These are phyloP conservation scores for Gaertneriomyces sp. DNA, from an alignment of 192 early-diverging fungal genomes.

Conservation along the genomic window DNA sequence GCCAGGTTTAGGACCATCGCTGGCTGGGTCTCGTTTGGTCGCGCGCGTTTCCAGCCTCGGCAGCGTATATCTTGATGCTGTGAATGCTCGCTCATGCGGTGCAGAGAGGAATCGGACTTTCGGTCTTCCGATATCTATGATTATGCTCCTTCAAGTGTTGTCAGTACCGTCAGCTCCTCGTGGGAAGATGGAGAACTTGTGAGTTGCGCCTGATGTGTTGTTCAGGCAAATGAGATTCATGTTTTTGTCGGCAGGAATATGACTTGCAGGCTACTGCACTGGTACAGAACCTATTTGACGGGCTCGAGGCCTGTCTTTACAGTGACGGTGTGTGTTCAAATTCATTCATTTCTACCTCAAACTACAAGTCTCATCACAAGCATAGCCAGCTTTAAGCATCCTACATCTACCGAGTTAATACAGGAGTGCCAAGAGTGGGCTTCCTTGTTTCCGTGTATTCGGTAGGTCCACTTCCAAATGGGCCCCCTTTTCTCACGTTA, in stretches of 20 bases:
- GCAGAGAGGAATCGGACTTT: no score
- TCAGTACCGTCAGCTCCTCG: conserved; percentile 34
- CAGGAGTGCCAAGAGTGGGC: conserved; percentile 44
- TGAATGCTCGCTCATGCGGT: no score
- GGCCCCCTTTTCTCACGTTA: not conserved
- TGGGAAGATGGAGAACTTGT: conserved; percentile 32
- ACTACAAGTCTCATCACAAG: conserved; percentile 14
- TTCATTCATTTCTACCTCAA: conserved; percentile 11
- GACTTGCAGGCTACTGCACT: conserved; percentile 36
- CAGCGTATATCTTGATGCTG: no score
- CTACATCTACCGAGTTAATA: conserved; percentile 2
- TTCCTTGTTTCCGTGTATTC: conserved; percentile 36
- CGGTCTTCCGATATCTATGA: conserved; percentile 11
- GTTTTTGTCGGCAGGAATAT: conserved; percentile 23
- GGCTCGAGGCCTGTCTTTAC: conserved; percentile 37
- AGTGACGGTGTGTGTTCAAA: conserved; percentile 10
- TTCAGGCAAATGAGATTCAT: conserved; percentile 8
- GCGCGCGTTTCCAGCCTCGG: no score
- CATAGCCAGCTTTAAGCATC: not conserved
- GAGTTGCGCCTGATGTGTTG: not conserved
- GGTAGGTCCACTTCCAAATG: conserved; percentile 11
- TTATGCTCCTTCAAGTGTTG: conserved; percentile 35
- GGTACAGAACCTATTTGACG: conserved; percentile 37
- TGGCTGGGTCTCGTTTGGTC: no score
- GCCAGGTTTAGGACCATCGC: no score